Conservation (phyloP, 148 eudicot species). For the Pouteria glomerata region DNA sequence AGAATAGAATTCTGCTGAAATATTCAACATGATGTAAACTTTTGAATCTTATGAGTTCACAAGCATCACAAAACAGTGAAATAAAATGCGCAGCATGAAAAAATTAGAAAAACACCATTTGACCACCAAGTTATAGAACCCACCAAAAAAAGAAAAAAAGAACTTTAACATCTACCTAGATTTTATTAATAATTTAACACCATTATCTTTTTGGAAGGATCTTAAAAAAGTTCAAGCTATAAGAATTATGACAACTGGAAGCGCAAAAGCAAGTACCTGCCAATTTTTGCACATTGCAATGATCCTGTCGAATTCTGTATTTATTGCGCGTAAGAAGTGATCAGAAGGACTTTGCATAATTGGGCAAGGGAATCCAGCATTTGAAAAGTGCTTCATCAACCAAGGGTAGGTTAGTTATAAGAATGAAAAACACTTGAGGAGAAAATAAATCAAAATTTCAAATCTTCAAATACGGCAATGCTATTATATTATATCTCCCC, state of each 20-base stretch:
- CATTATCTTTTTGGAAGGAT: background rate
- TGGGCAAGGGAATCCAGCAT: slow-evolving; percentile 99
- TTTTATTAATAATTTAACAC: background rate
- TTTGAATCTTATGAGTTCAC: no score
- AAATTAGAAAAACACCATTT: background rate
- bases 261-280: slow-evolving; percentile 49
- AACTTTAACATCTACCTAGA: background rate
- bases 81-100: background rate
- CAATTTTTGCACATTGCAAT: slow-evolving; percentile 98
- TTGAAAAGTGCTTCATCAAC: slow-evolving; percentile 85
- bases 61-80: no score
- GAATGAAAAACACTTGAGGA: background rate
- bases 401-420: slow-evolving; percentile 12
- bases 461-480: no score
- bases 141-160: background rate
- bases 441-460: no score
- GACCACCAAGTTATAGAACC: background rate
- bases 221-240: background rate
- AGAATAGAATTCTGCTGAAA: no score
- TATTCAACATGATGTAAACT: no score
- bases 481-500: background rate
- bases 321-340: slow-evolving; percentile 95
- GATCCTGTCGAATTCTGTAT: slow-evolving; percentile 92
- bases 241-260: background rate
- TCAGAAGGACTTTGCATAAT: slow-evolving; percentile 99